Evolutionary conservation across 2,329 filamentous ascomycete species (phyloP).

Genomic region (Alternaria arborescens): DNA sequence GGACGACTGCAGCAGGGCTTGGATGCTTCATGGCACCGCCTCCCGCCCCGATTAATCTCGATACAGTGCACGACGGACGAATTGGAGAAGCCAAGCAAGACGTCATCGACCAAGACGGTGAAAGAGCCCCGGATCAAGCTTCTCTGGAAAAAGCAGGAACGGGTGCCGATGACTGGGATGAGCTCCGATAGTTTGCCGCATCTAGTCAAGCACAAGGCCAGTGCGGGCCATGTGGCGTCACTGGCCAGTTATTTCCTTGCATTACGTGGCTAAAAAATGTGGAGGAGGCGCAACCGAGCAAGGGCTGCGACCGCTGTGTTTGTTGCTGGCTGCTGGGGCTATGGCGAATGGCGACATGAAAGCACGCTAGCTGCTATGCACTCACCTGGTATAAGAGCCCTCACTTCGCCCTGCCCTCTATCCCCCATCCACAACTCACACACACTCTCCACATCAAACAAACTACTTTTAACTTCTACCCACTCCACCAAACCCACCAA

Average conservation of each 20-base stretch:
- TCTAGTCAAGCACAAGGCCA: constrained; percentile 18
- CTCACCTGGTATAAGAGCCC: constrained; percentile 27
- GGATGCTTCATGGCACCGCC: not conserved
- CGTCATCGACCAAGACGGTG: constrained; percentile 7
- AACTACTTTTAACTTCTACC: constrained; percentile 11
- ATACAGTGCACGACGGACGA: not conserved
- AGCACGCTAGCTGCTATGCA: constrained; percentile 21
- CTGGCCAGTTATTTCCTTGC: constrained; percentile 27
- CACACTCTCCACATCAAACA: constrained; percentile 23
- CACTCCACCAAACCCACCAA: constrained; percentile 6
- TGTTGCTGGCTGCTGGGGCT: constrained; percentile 27
- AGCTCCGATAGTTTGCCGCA: constrained; percentile 18
- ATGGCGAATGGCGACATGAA: constrained; percentile 7
- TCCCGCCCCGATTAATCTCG: not conserved
- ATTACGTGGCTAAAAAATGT: constrained; percentile 32
- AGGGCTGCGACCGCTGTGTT: constrained; percentile 27
- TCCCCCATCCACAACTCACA: constrained; percentile 16
- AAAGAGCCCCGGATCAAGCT: not conserved
- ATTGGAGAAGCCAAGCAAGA: not conserved
- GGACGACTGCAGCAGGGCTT: not conserved
- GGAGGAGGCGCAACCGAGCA: constrained; percentile 34
- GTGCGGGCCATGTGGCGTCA: constrained; percentile 33
- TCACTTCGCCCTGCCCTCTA: constrained; percentile 21
- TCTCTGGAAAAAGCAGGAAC: constrained; percentile 3
- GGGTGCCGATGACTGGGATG: not conserved